Base-by-base conservation (phyloP, 179 eudicot genomes). In the Silene noctiflora region DNA sequence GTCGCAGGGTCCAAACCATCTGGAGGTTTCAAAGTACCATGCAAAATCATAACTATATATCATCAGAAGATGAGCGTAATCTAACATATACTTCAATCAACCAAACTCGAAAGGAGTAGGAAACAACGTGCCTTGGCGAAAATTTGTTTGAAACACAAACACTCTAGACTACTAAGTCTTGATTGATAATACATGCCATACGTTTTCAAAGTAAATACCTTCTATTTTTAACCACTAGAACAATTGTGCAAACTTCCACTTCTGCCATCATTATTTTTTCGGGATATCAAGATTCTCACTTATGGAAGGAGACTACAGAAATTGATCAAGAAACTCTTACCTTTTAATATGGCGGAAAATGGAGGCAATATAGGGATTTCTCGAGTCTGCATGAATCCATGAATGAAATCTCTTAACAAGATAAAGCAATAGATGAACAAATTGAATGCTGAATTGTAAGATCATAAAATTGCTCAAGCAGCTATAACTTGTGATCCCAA, bases 351-450 rank as follows among this genome's bases (percentile, higher is more conserved):
- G 75, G 81, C 87, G 75, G 96, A 88, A 80, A 94, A 93, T 39
- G 98, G 96, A 83, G 98, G 97, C 72, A 94, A 79, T 82, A 94
- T 89, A 72, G 96, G 97, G 69, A 92, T 89, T 42, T 88, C 76
- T 66, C 93, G 89, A 65, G 85, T 89, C 99, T 95, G 99, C 85
- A 85, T 19, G 39, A 70, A 67, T 70, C 64, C 80, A 78, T 25
- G 16, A 79, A 76, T 55, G 72, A 71, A 75, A 65, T n/a, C 48
- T 53, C 53, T 21, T 14, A 67, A 22, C 10, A 53, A 20, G 63
- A 75, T n/a, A 21, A 48, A 31, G 6, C 59, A 46, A 27, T 5
- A 6, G 27, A 25, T 46, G 3, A 35, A 35, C 21, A 7, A 22
- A 67, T 16, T 67, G 25, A 35, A 7, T 35, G 7, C 12, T 12